Conservation (phyloP, 768 basidiomycete genomes). For the Leccinum rimulosum region DNA sequence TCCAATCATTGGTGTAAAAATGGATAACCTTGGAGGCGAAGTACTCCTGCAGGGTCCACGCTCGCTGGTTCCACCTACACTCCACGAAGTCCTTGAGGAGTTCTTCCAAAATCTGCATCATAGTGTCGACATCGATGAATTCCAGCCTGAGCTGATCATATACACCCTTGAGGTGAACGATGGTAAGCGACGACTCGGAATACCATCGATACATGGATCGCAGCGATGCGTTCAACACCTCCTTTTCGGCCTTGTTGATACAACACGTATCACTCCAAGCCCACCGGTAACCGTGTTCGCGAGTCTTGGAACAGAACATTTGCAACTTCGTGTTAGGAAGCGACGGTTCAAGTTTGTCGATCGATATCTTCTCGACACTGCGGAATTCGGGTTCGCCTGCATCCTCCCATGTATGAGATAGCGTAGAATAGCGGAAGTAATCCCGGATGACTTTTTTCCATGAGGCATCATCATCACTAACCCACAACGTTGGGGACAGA, state of each 20-base stretch:
- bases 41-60: conserved; percentile 25
- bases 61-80: conserved; percentile 24
- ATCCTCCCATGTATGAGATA: conserved; percentile 24
- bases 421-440: conserved; percentile 20
- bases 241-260: too few species aligned
- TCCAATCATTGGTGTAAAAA: conserved; percentile 25
- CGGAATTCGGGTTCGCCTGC: conserved; percentile 17
- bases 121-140: too few species aligned
- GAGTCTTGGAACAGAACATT: conserved; percentile 16
- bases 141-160: background rate
- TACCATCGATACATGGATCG: conserved; percentile 31
- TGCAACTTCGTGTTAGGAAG: conserved; percentile 11
- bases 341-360: conserved; percentile 10
- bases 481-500: conserved; percentile 6
- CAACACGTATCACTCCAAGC: conserved; percentile 16
- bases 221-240: conserved; percentile 21
- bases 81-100: too few species aligned
- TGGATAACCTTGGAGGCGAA: conserved; percentile 23
- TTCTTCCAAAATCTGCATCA: too few species aligned
- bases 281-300: conserved; percentile 18
- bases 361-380: conserved; percentile 7
- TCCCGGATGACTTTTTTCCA: conserved; percentile 2
- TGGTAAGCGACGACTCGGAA: conserved; percentile 21
- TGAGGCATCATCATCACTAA: background rate
- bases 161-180: conserved; percentile 23